Base-by-base conservation (phyloP, 208 protist genomes). In the Borovskyia barvae region DNA sequence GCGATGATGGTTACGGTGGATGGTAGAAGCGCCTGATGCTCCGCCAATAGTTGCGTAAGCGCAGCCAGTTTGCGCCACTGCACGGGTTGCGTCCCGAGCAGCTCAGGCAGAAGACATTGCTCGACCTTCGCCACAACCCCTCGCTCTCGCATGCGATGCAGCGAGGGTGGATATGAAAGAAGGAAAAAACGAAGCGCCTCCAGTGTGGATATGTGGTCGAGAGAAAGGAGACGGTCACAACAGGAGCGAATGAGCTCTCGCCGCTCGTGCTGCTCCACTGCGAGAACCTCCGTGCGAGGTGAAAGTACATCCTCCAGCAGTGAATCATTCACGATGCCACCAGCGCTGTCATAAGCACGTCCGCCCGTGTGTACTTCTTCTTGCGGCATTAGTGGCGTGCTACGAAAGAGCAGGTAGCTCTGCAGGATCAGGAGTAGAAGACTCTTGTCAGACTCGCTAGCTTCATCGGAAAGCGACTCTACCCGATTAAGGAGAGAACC, bases 381-480 rank as follows among this genome's bases (percentile, higher is more conserved):
- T n/a, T n/a, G n/a, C n/a, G n/a, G n/a, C n/a, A n/a, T n/a, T n/a
- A n/a, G n/a, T 3, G n/a, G 30, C 8, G 25, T 30, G 6, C 24
- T 14, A 22, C 26, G 55, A 15, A 22, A 53, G 53, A 50, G 25
- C 2, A 82, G 57, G 17, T 90, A 91, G 30, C 75, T 64, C 53
- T 94, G 87, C 12, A 94, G 58, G 17, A 92, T 65, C 29, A 90
- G 43, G 26, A 94, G 69, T 9, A 90, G 56, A 11, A 94, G 50
- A 43, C 85, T 90, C 17, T 84, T 78, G 48, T 94, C 84, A 5
- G 82, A 75, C 28, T 82, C 71, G 15, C 74, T 80, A 12, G 71
- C 67, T 30, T 62, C 53, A 26, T 69, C 67, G 28, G 49, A 46
- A 14, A 80, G 51, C 17, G 57, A 48, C 35, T 75, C 55, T 54